Percentiles rank a stretch among this genome's conserved stretches.
phyloP scores from a whole-genome alignment of 768 basidiomycete species.

The Naematelia encephala region DNA sequence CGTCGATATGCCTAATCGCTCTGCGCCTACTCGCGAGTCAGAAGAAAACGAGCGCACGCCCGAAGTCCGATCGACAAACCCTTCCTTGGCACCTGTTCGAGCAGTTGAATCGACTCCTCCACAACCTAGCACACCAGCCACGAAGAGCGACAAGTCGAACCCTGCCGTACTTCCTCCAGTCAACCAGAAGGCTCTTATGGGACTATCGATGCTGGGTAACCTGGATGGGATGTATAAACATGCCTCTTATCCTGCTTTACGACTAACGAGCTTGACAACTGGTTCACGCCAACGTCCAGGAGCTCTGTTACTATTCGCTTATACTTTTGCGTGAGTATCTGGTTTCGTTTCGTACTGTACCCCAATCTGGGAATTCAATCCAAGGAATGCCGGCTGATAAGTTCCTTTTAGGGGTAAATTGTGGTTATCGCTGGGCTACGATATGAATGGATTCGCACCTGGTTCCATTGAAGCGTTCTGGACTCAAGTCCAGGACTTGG shows the following conservation, averaged over 20 bases:
- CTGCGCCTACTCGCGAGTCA: not conserved
- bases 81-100: not conserved
- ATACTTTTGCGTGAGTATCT: slow-evolving; percentile 46
- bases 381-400: too few relatives aligned
- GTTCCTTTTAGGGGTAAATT: slow-evolving; percentile 68
- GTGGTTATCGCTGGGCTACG: slow-evolving; percentile 77
- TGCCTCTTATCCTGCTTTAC: slow-evolving; percentile 58
- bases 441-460: slow-evolving; percentile 68
- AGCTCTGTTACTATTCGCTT: slow-evolving; percentile 75
- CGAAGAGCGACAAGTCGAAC: not conserved
- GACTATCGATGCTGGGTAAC: slow-evolving; percentile 78
- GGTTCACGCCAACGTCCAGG: slow-evolving; percentile 76
- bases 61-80: not conserved
- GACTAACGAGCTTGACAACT: slow-evolving; percentile 72
- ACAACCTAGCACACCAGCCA: not conserved
- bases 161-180: not conserved
- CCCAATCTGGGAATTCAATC: too few relatives aligned
- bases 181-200: slow-evolving; percentile 56
- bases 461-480: slow-evolving; percentile 66
- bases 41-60: not conserved
- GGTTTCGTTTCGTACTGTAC: too few relatives aligned
- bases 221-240: slow-evolving; percentile 78
- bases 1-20: slow-evolving; percentile 3
- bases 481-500: slow-evolving; percentile 58
- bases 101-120: not conserved